phyloP scores from a whole-genome alignment of 345 rosid species.

The Raphanus sativus region DNA sequence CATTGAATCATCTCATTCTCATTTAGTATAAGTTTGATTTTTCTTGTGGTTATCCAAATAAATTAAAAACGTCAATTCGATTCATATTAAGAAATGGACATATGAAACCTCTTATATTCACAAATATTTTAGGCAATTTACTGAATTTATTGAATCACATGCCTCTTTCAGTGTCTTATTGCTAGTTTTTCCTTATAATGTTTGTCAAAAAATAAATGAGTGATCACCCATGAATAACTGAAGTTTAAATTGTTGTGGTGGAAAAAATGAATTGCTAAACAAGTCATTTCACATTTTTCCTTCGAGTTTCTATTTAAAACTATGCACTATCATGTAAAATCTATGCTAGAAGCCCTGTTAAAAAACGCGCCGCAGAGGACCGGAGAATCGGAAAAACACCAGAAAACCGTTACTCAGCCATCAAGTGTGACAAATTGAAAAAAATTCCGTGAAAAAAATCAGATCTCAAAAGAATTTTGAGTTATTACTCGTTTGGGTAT shows the following conservation, averaged over 20 bases:
- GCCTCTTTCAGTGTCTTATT: background rate
- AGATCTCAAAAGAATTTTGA: no score
- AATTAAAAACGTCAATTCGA: background rate
- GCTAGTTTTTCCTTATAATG: background rate
- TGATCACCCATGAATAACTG: background rate
- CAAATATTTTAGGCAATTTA: background rate
- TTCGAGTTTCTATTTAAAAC: background rate
- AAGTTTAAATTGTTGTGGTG: background rate
- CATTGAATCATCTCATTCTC: constrained; percentile 1
- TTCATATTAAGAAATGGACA: background rate
- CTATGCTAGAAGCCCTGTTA: no score
- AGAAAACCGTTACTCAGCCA: no score
- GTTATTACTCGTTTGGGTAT: no score
- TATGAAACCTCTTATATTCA: background rate
- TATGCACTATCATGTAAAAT: no score
- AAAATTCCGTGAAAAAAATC: no score
- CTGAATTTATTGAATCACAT: background rate
- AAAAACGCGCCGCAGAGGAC: no score
- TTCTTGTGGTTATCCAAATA: constrained; percentile 8
- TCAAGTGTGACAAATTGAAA: no score
- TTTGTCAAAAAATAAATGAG: background rate
- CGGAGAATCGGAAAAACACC: no score
- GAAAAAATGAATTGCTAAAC: background rate
- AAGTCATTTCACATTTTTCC: background rate
- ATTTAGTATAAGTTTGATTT: constrained; percentile 22